Percentiles rank a stretch among this genome's conserved stretches.
Evolutionary conservation across 345 rosid species (phyloP).

Genomic region (Orychophragmus violaceus): DNA sequence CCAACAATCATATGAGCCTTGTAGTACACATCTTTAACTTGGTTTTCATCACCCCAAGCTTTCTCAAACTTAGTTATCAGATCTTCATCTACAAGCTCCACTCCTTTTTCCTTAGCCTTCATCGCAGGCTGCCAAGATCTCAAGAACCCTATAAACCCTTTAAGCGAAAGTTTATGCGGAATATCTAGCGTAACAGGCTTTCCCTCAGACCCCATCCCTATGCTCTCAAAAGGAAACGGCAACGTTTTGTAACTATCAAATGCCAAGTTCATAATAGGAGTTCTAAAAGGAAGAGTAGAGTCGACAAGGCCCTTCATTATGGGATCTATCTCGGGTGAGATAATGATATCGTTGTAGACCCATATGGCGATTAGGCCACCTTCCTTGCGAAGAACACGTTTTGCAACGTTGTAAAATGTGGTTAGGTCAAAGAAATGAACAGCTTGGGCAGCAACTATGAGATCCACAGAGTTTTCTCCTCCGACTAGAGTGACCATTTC

Average conservation of each 20-base stretch:
- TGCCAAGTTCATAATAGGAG: background rate
- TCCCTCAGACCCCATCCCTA: background rate
- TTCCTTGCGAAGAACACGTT: slow-evolving; percentile 47
- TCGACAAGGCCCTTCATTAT: slow-evolving; percentile 41
- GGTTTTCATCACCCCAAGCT: slow-evolving; percentile 56
- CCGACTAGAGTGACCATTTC: slow-evolving; percentile 16
- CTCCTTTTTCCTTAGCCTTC: slow-evolving; percentile 53
- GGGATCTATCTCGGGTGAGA: slow-evolving; percentile 42
- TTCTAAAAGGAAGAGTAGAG: slow-evolving; percentile 27
- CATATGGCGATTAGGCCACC: slow-evolving; percentile 54
- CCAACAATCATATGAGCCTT: slow-evolving; percentile 71
- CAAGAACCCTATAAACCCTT: background rate
- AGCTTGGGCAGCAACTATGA: background rate
- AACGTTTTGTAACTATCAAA: background rate
- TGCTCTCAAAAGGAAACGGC: background rate
- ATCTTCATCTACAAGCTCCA: slow-evolving; percentile 34
- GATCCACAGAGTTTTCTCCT: background rate
- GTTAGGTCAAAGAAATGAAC: slow-evolving; percentile 3
- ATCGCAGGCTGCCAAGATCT: background rate
- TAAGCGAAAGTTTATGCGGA: background rate
- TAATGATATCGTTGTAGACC: slow-evolving; percentile 44
- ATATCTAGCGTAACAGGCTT: background rate
- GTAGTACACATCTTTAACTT: slow-evolving; percentile 39
- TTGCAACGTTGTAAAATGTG: slow-evolving; percentile 43
- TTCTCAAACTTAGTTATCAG: slow-evolving; percentile 37